phyloP scores from a whole-genome alignment of 345 rosid genomes.

The Gossypium australe region DNA sequence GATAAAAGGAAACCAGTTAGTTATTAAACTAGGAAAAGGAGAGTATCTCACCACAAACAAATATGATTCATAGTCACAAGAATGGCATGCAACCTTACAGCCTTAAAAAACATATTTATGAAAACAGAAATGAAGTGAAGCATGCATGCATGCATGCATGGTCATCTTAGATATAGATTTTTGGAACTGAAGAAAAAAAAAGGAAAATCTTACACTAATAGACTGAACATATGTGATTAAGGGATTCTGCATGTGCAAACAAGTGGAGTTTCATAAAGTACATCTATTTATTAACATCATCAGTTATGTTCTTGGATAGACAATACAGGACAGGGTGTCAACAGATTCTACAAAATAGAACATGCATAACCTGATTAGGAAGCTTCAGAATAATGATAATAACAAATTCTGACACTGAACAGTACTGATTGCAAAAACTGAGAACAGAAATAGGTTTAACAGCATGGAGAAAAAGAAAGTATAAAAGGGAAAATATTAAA shows the following conservation, averaged over 20 bases:
- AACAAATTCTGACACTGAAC: not conserved
- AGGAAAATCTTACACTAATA: not conserved
- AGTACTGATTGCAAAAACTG: not conserved
- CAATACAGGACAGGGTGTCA: not conserved
- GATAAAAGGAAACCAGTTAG: not conserved
- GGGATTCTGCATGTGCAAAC: not conserved
- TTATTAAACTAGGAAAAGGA: not conserved
- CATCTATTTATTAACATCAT: conserved; percentile 1
- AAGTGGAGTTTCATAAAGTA: not conserved
- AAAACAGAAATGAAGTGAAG: not conserved
- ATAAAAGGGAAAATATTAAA: not conserved
- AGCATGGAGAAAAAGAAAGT: not conserved
- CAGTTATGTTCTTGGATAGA: not conserved
- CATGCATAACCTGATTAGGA: not conserved
- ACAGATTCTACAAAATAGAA: not conserved
- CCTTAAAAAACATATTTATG: not conserved
- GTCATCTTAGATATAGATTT: not conserved
- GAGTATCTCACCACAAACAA: not conserved
- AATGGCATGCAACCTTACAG: not conserved
- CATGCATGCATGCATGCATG: not conserved
- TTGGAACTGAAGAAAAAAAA: not conserved
- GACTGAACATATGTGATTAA: not conserved
- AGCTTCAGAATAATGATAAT: not conserved
- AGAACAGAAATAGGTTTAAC: not conserved
- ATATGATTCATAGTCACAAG: not conserved